Evolutionary conservation across 306 rosid genomes (phyloP).

Genomic region (Medicago lupulina): DNA sequence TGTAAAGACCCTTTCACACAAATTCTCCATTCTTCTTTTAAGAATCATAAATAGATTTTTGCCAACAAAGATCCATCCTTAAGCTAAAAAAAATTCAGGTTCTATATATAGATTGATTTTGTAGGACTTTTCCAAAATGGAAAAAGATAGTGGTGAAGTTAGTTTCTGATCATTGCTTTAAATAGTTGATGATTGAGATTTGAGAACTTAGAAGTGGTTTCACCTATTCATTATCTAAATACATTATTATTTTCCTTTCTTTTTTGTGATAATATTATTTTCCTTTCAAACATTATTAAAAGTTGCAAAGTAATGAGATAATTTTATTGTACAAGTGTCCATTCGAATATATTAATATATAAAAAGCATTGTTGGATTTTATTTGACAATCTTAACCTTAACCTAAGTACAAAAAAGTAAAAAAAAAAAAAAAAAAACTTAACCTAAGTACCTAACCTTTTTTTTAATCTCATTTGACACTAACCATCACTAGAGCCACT

Average conservation of each 20-base stretch:
- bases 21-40: constrained; percentile 43
- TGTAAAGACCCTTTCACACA: constrained; percentile 36
- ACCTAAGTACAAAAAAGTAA: constrained; percentile 40
- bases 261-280: constrained; percentile 4
- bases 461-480: background rate
- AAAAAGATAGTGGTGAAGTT: constrained; percentile 55
- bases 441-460: constrained; percentile 38
- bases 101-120: constrained; percentile 38
- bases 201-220: constrained; percentile 34
- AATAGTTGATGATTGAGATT: constrained; percentile 52
- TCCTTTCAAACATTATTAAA: constrained; percentile 44
- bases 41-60: constrained; percentile 50
- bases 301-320: constrained; percentile 39
- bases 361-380: constrained; percentile 16
- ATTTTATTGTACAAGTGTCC: constrained; percentile 24
- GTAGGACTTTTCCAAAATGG: constrained; percentile 33
- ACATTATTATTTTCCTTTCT: constrained; percentile 34
- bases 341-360: constrained; percentile 16
- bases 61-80: constrained; percentile 49
- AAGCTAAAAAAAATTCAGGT: constrained; percentile 37
- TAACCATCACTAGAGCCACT: background rate
- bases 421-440: too few relatives aligned
- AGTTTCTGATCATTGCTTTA: constrained; percentile 51
- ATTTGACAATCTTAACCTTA: constrained; percentile 31
- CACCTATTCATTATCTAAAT: constrained; percentile 51